Evolutionary conservation across 352 stramenopile species (phyloP).

Genomic region (Stramenopiles sp.): DNA sequence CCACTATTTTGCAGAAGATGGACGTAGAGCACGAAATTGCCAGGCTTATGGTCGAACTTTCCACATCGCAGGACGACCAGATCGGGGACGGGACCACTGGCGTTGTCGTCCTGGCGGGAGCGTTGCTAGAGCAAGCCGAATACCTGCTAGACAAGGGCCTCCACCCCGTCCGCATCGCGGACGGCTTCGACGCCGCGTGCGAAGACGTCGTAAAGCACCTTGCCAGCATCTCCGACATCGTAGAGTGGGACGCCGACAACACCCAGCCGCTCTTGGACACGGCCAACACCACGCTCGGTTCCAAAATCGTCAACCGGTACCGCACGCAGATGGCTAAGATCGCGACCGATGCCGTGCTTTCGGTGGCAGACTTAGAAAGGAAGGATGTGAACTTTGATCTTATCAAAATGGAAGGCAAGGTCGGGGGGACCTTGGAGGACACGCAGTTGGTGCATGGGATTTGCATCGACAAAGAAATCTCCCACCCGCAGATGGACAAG

Average conservation of each 20-base stretch:
- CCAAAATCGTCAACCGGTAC: constrained; percentile 89
- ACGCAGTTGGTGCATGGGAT: constrained; percentile 94
- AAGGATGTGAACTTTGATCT: constrained; percentile 99
- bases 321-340: constrained; percentile 98
- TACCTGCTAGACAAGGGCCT: constrained; percentile 86
- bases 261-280: constrained; percentile 81
- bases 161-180: constrained; percentile 92
- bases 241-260: constrained; percentile 86
- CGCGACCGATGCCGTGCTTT: constrained; percentile 87
- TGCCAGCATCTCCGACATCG: constrained; percentile 76
- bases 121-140: constrained; percentile 83
- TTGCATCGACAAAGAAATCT: constrained; percentile 98
- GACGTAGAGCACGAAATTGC: constrained; percentile 95
- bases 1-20: constrained; percentile 98
- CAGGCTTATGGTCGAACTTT: constrained; percentile 94
- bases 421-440: constrained; percentile 85
- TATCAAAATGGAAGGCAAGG: constrained; percentile 98
- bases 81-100: constrained; percentile 99
- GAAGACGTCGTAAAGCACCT: constrained; percentile 84
- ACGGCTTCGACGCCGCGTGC: constrained; percentile 94
- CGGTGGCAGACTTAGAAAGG: constrained; percentile 91
- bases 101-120: constrained; percentile 91
- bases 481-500: constrained; percentile 95
- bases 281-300: constrained; percentile 92
- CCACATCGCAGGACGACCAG: constrained; percentile 96